Base-by-base conservation (phyloP, 2,329 filamentous ascomycete genomes). In the Cylindrodendrum hubeiense region DNA sequence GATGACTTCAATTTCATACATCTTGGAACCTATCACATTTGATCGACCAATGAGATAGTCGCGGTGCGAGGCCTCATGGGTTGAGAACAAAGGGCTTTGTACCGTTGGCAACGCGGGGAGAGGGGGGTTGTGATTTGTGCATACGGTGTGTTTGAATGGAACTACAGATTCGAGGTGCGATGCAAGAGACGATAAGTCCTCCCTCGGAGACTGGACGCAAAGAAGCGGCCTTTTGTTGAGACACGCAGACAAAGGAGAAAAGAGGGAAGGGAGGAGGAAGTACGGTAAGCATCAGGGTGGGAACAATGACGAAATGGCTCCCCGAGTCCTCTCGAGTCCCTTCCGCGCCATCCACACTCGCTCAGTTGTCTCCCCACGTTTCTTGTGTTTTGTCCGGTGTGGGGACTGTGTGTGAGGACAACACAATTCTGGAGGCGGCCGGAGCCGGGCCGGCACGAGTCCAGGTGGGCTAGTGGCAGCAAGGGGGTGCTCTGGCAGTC, bases 11-110 rank as follows among this genome's bases (percentile, higher is more conserved):
- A 24, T 53, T 39, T 39, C 34, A 30, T 12, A 19, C 37, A n/a
- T 28, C 28, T 10, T 9, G 17, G 37, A 59, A 59, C 15, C 34
- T 50, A 41, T 51, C 46, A 43, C 44, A 43, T 59, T 51, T 24
- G 13, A 9, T 8, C 7, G 26, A 3, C 49, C 39, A 53, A 46
- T 60, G 21, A 15, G 28, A 44, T 34, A 3, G 17, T 10, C 21
- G 17, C 21, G 15, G 19, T 6, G 39, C 21, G 8, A 24, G 28
- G 22, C 15, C 22, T 28, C 37, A 21, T 24, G 37, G 56, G 22
- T 19, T 8, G 37, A 13, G 21, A 30, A 19, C 15, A 43, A 13
- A 39, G 57, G 49, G n/a, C 21, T 30, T 30, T 10, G 56, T 39
- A 17, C 15, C 37, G 7, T 39, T n/a, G 7, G 37, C 15, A 13